phyloP scores from a whole-genome alignment of 768 basidiomycete genomes.

The Lyophyllum semitale region DNA sequence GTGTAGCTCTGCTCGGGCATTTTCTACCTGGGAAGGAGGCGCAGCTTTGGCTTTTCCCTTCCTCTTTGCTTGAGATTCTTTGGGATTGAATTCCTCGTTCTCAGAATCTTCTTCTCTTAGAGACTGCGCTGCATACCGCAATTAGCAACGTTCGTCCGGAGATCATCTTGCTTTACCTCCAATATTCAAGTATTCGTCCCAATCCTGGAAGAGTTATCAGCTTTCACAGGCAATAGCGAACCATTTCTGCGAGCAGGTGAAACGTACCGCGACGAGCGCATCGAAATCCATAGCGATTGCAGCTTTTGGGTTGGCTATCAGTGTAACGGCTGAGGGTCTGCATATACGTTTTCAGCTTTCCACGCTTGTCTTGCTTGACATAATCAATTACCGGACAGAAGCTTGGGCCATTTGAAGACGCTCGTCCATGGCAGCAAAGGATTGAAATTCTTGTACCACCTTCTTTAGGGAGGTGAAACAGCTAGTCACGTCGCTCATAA shows the following conservation, averaged over 20 bases:
- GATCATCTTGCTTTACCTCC: slow-evolving; percentile 29
- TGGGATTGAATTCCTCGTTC: slow-evolving; percentile 57
- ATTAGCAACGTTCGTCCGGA: not conserved
- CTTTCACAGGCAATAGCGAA: not conserved
- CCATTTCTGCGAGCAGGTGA: not conserved
- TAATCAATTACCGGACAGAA: slow-evolving; percentile 52
- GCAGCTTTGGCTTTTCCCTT: slow-evolving; percentile 20
- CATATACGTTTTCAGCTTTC: slow-evolving; percentile 2
- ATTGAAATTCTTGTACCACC: slow-evolving; percentile 67
- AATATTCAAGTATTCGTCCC: slow-evolving; percentile 62
- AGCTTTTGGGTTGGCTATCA: slow-evolving; percentile 51
- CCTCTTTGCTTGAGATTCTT: slow-evolving; percentile 16
- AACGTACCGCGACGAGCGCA: slow-evolving; percentile 59
- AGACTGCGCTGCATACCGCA: slow-evolving; percentile 1
- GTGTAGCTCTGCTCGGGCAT: slow-evolving; percentile 52
- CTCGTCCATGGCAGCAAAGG: slow-evolving; percentile 41
- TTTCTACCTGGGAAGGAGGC: slow-evolving; percentile 37
- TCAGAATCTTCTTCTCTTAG: slow-evolving; percentile 29
- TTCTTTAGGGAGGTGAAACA: slow-evolving; percentile 82
- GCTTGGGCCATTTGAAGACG: slow-evolving; percentile 75
- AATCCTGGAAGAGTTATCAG: slow-evolving; percentile 40
- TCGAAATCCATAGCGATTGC: slow-evolving; percentile 62
- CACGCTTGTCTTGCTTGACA: not conserved
- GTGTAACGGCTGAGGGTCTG: slow-evolving; percentile 53
- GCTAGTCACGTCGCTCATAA: slow-evolving; percentile 75